Evolutionary conservation across 768 basidiomycete species (phyloP), one percentile per base, ranked within the genome.

Genomic region (Suillus lakei): DNA sequence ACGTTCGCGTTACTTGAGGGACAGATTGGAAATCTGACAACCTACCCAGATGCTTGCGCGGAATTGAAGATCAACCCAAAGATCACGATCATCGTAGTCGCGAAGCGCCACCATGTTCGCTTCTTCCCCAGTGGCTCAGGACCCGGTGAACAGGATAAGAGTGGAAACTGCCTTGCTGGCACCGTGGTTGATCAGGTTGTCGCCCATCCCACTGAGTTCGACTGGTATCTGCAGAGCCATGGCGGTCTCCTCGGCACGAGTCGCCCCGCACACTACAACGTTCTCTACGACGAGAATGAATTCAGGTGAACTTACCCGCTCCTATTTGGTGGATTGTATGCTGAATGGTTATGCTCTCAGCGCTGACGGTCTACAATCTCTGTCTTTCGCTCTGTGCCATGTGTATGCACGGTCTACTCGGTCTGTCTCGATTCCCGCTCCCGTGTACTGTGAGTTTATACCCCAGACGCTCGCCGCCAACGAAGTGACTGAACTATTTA

Each of bases 381-480:
- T 89, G 4, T 88, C 92, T 0, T 94, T 91, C 61, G 88, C 91
- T 0, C 80, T 95, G 0, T 92, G 91, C 70, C 91, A 95, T 55
- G 88, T 92, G 0, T 95, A 92, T 68, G 91, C 92, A 1, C 85
- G 92, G 3, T 87, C 91, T 12, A 93, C 91, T 4, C 87, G 92
- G 28, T 91, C 91, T 0, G 92, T 93, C 1, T 93, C 92, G 0
- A 92, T 93, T 59, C 92, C 92, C 0, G 92, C 91, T 0, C 92
- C 92, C 0, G 91, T 93, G 0, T 93, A 93, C 69, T 93, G 91
- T 92, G 70, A 70, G 88, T 39, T 38, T 12, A 58, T 39, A 16
- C 9, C 16, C 16, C 10, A 34, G 23, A 51, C 28, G 23, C 13
- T 60, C 21, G 4, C 44, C 18, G 32, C 5, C 18, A 10, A 34